Conservation (phyloP, 2,329 filamentous ascomycete species). For the Cordyceps tenuipes region DNA sequence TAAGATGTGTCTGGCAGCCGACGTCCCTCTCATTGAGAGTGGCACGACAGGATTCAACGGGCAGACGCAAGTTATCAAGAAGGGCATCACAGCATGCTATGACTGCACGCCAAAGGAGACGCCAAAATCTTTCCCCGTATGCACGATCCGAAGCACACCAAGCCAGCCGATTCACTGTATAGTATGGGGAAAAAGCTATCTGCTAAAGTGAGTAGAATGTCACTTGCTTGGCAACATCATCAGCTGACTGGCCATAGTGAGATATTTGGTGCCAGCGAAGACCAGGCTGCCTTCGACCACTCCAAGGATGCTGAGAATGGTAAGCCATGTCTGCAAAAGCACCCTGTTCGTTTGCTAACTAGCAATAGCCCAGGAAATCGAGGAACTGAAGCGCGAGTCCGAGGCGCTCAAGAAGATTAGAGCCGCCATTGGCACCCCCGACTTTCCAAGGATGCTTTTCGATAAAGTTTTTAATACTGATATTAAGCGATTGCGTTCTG, state of each 20-base stretch:
- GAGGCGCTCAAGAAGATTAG: slow-evolving; percentile 77
- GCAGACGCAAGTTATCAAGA: slow-evolving; percentile 94
- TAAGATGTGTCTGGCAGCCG: slow-evolving; percentile 88
- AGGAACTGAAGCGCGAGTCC: slow-evolving; percentile 76
- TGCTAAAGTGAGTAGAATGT: slow-evolving; percentile 55
- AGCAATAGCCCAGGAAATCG: slow-evolving; percentile 63
- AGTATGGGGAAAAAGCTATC: slow-evolving; percentile 95
- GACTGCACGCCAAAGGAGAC: slow-evolving; percentile 86
- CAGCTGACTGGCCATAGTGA: slow-evolving; percentile 37
- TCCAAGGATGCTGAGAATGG: slow-evolving; percentile 75
- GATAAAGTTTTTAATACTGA: slow-evolving; percentile 88
- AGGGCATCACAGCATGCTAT: slow-evolving; percentile 88
- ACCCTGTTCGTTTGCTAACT: slow-evolving; percentile 8
- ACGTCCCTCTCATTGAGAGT: slow-evolving; percentile 88
- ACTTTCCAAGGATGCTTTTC: slow-evolving; percentile 75
- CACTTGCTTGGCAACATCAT: no score
- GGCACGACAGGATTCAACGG: slow-evolving; percentile 97
- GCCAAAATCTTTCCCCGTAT: slow-evolving; percentile 90
- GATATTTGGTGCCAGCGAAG: slow-evolving; percentile 86
- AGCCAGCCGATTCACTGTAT: slow-evolving; percentile 98
- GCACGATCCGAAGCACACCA: slow-evolving; percentile 92
- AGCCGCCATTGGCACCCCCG: slow-evolving; percentile 65
- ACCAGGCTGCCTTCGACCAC: slow-evolving; percentile 72
- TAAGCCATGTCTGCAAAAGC: slow-evolving; percentile 23
- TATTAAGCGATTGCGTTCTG: slow-evolving; percentile 70